These are phyloP conservation scores for Amaranthus hypochondriacus DNA, from an alignment of 148 eudicot species.

Conservation along the genomic window DNA sequence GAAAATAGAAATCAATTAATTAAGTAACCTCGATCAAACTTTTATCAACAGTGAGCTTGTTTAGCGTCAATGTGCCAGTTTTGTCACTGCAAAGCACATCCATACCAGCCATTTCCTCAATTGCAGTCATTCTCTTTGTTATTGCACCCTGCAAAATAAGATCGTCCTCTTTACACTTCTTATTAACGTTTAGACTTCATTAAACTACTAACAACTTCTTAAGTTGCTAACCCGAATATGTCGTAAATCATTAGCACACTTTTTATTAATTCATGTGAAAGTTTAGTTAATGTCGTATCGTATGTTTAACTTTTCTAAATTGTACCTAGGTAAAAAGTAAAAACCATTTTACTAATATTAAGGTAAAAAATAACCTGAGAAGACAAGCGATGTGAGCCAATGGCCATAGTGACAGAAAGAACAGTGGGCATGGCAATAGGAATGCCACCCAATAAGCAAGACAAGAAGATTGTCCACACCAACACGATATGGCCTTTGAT, in stretches of 20 bases:
- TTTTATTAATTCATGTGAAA: no score
- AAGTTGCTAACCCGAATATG: no score
- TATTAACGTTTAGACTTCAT: no score
- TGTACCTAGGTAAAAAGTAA: no score
- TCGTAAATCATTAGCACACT: no score
- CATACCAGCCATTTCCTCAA: conserved; percentile 88
- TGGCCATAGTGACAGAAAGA: conserved; percentile 80
- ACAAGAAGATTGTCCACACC: conserved; percentile 77
- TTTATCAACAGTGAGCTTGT: conserved; percentile 64
- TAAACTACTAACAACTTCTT: no score
- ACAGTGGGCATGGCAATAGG: conserved; percentile 96
- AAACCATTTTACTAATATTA: not conserved
- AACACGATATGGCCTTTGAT: conserved; percentile 49
- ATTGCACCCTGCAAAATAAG: conserved; percentile 47
- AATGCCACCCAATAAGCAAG: conserved; percentile 74
- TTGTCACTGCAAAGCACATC: conserved; percentile 82
- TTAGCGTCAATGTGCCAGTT: conserved; percentile 69
- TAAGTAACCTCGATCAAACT: conserved; percentile 51
- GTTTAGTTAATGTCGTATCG: no score
- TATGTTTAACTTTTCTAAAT: no score
- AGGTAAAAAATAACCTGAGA: conserved; percentile 41
- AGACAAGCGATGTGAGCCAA: conserved; percentile 73
- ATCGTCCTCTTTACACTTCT: no score
- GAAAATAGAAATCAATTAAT: no score
- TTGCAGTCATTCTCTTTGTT: conserved; percentile 80